Base-by-base conservation (phyloP, 225 moss, liverwort and hornwort genomes). In the Physcomitrium patens region DNA sequence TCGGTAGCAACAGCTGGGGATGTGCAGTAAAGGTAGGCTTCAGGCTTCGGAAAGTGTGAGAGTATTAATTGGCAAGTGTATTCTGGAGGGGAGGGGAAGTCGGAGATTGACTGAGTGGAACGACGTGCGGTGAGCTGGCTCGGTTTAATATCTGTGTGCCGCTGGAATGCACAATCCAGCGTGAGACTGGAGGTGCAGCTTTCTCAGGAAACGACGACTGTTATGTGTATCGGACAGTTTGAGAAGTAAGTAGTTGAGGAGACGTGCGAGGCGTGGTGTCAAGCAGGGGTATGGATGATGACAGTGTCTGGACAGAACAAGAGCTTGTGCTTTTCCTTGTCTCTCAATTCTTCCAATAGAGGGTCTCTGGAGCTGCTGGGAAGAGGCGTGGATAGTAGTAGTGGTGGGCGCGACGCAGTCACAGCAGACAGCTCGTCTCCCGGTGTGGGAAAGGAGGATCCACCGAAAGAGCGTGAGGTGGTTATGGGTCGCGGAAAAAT, bases 401-500 rank as follows among this genome's bases (percentile, higher is more conserved):
- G 16, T 11, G 72, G 41, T 50, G 62, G 77, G 19, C 54, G 59
- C 26, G 62, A 70, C 63, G 64, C 53, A 9, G 67, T 71, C 63
- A 76, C 79, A 59, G 87, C 79, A 59, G 87, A 84, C 76, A 68
- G 79, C 53, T 71, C 71, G 55, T 87, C 81, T 31, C 63, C 31
- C 24, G 74, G 74, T 54, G 45, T 73, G 53, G 84, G 66, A 12
- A 81, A 73, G 73, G 81, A 79, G 77, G 87, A 87, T 84, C 79
- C 87, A 58, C 67, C 74, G n/a, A 76, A 15, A 76, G 82, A 79
- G 70, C 79, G 75, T 64, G 80, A 78, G 80, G 78, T 49, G 80
- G 78, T 49, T 67, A 87, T 87, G 87, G 87, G 87, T 84, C 87
- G 87, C 84, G 87, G 87, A 70, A 87, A 87, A 87, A 87, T 87